These are phyloP conservation scores for Collybiopsis luxurians DNA, from an alignment of 768 basidiomycete genomes.

Conservation along the genomic window DNA sequence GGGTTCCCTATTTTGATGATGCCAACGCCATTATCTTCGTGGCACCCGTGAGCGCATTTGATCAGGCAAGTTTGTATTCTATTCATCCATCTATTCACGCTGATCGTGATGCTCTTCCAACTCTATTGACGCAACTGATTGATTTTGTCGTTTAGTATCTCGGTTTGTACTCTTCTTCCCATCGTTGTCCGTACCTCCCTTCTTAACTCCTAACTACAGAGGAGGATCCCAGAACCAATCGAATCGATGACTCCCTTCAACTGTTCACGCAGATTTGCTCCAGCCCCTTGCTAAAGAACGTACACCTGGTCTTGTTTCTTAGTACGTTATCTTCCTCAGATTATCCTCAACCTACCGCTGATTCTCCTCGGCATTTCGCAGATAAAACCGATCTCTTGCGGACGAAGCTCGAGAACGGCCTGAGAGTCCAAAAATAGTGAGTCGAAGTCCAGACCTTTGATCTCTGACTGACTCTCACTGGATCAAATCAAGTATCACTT, in stretches of 20 bases:
- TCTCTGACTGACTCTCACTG: slow-evolving; percentile 7
- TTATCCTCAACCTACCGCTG: slow-evolving; percentile 3
- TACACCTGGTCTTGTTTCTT: slow-evolving; percentile 56
- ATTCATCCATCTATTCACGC: background rate
- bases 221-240: slow-evolving; percentile 81
- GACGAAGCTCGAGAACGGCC: slow-evolving; percentile 66
- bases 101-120: background rate
- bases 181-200: slow-evolving; percentile 4
- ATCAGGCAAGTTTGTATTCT: slow-evolving; percentile 47
- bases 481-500: slow-evolving; percentile 58
- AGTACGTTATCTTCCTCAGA: slow-evolving; percentile 35
- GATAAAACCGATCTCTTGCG: slow-evolving; percentile 80
- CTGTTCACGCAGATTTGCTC: slow-evolving; percentile 85
- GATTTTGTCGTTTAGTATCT: background rate
- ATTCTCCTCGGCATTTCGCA: slow-evolving; percentile 19
- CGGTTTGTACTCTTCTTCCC: slow-evolving; percentile 2
- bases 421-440: slow-evolving; percentile 79
- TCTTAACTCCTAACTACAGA: slow-evolving; percentile 40
- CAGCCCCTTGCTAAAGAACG: slow-evolving; percentile 74
- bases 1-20: slow-evolving; percentile 78
- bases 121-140: too few relatives aligned
- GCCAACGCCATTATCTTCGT: slow-evolving; percentile 81
- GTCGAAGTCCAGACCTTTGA: slow-evolving; percentile 19
- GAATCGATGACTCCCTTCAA: slow-evolving; percentile 87
- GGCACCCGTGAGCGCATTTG: slow-evolving; percentile 76